Evolutionary conservation across 768 basidiomycete genomes (phyloP), one percentile per base, ranked within the genome.

Genomic region (Lactarius sp.): DNA sequence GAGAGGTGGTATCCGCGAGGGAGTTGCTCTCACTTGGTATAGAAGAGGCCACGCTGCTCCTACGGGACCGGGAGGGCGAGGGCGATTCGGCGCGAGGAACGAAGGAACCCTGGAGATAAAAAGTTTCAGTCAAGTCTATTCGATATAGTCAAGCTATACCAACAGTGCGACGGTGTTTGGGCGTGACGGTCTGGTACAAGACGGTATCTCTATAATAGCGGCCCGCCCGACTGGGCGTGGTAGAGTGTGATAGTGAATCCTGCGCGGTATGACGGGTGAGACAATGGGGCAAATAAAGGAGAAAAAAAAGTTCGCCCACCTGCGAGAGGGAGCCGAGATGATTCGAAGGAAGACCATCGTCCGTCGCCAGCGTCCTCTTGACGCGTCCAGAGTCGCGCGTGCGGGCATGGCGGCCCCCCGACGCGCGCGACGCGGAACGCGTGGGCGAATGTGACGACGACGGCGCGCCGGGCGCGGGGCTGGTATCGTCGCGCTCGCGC

Each of bases 371-470:
- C 27, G 27, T 2, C 27, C 3, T 27, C 46, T 22, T 36, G 73
- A 71, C 4, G 68, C 70, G 65, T 77, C 75, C 57, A 72, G 72
- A 36, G 74, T 84, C 84, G 81, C 86, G 85, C 79, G 79, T 75
- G 72, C 80, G 75, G 74, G 80, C 77, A 71, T 80, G 79, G 13
- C 27, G 27, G 27, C 27, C 27, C 27, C 79, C 75, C 62, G 82
- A 79, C 60, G 81, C 75, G 69, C 77, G 83, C 42, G 77, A 72
- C 42, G 75, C 70, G 36, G 80, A 71, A 76, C 77, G 75, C 16
- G 66, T 61, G 16, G 62, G 52, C 5, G 62, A 64, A 49, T 34
- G 59, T 12, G 59, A 53, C 20, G 49, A 39, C 33, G 31, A 27
- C 27, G 27, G 27, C 27, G 27, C 27, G 27, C 27, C 39, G 54